Conservation (phyloP, 2,329 filamentous ascomycete genomes). For the Tolypocladium nubicola region DNA sequence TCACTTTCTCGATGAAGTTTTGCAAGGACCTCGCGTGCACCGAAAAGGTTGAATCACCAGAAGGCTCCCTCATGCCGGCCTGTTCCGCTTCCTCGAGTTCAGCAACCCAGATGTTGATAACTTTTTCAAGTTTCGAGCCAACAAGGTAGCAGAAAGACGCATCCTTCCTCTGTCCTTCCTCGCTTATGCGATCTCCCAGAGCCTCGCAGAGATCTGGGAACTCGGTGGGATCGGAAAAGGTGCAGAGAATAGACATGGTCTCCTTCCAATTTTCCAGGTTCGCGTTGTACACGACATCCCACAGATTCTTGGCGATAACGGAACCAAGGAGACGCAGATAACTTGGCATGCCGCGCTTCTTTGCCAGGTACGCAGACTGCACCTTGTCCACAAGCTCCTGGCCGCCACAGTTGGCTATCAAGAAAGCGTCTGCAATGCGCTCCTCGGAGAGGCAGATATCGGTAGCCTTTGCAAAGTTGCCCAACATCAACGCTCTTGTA, state of each 20-base stretch:
- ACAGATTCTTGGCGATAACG: constrained; percentile 91
- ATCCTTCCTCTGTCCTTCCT: constrained; percentile 70
- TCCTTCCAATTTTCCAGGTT: constrained; percentile 93
- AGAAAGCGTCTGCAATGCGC: constrained; percentile 89
- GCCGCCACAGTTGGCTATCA: constrained; percentile 94
- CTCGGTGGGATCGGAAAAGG: constrained; percentile 81
- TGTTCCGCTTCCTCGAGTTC: constrained; percentile 81
- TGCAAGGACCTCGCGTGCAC: constrained; percentile 83
- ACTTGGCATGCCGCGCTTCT: constrained; percentile 73
- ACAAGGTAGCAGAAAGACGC: constrained; percentile 95
- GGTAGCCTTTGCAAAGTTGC: constrained; percentile 81
- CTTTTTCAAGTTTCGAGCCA: constrained; percentile 94
- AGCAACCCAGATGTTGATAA: constrained; percentile 85
- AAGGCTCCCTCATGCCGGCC: constrained; percentile 56
- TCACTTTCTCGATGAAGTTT: constrained; percentile 96
- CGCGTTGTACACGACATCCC: constrained; percentile 96
- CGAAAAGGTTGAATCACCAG: constrained; percentile 74
- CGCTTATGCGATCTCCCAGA: constrained; percentile 80
- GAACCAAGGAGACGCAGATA: constrained; percentile 86
- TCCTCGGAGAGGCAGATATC: constrained; percentile 83
- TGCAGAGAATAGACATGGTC: constrained; percentile 90
- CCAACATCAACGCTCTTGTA: constrained; percentile 78
- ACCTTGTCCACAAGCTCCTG: constrained; percentile 91
- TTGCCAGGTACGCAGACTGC: constrained; percentile 80
- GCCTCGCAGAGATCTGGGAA: constrained; percentile 94